Evolutionary conservation across 768 basidiomycete genomes (phyloP), one percentile per base, ranked within the genome.

Genomic region (Nidularia sp.): DNA sequence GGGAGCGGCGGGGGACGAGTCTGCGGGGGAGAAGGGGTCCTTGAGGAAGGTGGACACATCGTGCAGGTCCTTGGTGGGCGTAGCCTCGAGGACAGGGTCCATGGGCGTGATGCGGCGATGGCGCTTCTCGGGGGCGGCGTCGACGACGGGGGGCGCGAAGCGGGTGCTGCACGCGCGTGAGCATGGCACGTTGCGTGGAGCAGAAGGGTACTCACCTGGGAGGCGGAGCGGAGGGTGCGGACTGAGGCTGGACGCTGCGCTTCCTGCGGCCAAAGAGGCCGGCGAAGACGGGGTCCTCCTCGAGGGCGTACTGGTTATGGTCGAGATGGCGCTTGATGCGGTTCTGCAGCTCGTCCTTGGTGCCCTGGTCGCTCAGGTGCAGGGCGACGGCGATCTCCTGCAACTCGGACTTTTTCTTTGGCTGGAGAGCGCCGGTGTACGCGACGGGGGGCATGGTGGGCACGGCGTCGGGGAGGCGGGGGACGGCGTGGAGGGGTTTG

Each of bases 391-490:
- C 83, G 34, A 88, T 80, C 52, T 79, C 77, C 57, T 78, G 84
- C 3, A 88, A 76, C 18, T 88, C 86, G 2, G 72, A 71, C 65
- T 88, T 88, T 69, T 85, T 87, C 68, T 88, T 87, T n/a, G 77
- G 60, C 53, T 72, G 75, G 29, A 86, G 74, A 29, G 79, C 65
- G 45, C 85, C 85, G 39, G 78, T 60, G 61, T 70, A 85, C 34
- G 66, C 53, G 52, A 70, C 51, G 34, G 72, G 71, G 39, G 76
- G 65, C 78, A 80, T 81, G 65, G 55, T 59, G 65, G 66, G 44
- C 9, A 45, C 44, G 25, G 25, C 44, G 44, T 9, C 13, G 44
- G 44, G 13, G 25, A 22, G 25, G 44, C 12, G 44, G 9, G 44
- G 44, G 25, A 29, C 25, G 25, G 25, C 25, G 25, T 29, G 25